phyloP scores from a whole-genome alignment of 1,139 yeast species.

The Kodamaea sp. region DNA sequence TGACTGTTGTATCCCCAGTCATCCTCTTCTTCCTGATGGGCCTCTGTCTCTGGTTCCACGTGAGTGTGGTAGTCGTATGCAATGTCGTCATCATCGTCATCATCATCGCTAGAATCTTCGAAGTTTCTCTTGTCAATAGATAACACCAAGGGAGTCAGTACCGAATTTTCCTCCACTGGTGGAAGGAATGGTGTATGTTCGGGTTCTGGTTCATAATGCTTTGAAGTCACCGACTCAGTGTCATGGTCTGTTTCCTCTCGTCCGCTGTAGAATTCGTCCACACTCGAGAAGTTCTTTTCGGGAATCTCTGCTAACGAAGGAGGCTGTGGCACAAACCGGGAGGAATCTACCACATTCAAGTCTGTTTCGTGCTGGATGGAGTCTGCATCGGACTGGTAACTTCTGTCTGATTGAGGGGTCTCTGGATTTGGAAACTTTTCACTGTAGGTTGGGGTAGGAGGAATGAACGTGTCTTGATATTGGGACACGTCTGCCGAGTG shows the following conservation, averaged over 20 bases:
- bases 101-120: constrained; percentile 15
- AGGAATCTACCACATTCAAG: constrained; percentile 22
- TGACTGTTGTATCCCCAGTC: constrained; percentile 33
- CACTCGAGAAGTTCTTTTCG: constrained; percentile 1
- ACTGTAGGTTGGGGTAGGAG: constrained; percentile 33
- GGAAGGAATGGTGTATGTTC: not conserved
- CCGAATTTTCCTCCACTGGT: not conserved
- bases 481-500: too few relatives aligned
- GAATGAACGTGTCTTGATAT: constrained; percentile 14
- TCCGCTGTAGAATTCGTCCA: constrained; percentile 5
- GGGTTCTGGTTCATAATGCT: constrained; percentile 1
- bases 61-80: constrained; percentile 10
- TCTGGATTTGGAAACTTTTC: constrained; percentile 20
- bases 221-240: not conserved
- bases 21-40: constrained; percentile 20
- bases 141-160: constrained; percentile 24
- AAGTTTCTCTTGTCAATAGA: constrained; percentile 25
- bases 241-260: constrained; percentile 2
- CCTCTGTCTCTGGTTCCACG: constrained; percentile 13
- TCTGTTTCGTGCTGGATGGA: constrained; percentile 36
- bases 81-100: constrained; percentile 19
- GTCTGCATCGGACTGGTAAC: constrained; percentile 40
- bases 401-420: constrained; percentile 36
- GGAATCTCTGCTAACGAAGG: not conserved
- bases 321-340: constrained; percentile 3